Percentiles rank a stretch among this genome's conserved stretches.
These are phyloP conservation scores for Epichloe baconii DNA, from an alignment of 2,329 filamentous ascomycete species.

Conservation along the genomic window DNA sequence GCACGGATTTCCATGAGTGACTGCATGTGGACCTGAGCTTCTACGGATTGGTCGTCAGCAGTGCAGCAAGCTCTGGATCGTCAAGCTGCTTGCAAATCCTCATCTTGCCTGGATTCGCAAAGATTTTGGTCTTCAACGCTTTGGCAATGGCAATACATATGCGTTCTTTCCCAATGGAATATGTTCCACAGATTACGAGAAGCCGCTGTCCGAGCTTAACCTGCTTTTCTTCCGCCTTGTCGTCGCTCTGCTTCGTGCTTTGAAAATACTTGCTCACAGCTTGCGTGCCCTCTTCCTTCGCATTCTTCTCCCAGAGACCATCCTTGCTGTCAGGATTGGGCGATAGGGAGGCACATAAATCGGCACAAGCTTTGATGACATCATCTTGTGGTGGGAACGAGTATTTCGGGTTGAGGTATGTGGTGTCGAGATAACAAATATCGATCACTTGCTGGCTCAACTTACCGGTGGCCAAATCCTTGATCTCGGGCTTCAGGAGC, in stretches of 20 bases:
- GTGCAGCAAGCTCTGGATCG: constrained; percentile 64
- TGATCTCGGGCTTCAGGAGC: constrained; percentile 59
- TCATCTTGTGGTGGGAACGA: constrained; percentile 82
- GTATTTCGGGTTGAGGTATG: constrained; percentile 91
- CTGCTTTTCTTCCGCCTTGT: constrained; percentile 14
- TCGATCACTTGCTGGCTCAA: constrained; percentile 76
- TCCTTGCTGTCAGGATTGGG: constrained; percentile 44
- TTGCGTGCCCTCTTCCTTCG: constrained; percentile 27
- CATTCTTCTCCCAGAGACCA: constrained; percentile 31
- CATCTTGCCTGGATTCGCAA: constrained; percentile 69
- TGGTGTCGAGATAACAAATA: constrained; percentile 93
- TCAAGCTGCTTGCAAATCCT: constrained; percentile 74
- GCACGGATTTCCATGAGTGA: constrained; percentile 86
- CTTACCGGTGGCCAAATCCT: constrained; percentile 59
- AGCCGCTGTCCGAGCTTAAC: constrained; percentile 41
- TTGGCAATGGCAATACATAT: constrained; percentile 87
- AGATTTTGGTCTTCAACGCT: constrained; percentile 79
- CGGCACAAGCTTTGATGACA: constrained; percentile 76
- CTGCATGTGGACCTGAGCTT: constrained; percentile 96
- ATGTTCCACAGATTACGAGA: constrained; percentile 87
- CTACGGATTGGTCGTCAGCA: constrained; percentile 65
- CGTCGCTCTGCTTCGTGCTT: constrained; percentile 20
- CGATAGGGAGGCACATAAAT: constrained; percentile 69
- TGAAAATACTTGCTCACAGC: constrained; percentile 41
- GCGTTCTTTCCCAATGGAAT: constrained; percentile 94